Percentiles rank a stretch among this genome's conserved stretches.
Conservation (phyloP, 1,139 yeast genomes). For the Debaryomyces nepalensis region DNA sequence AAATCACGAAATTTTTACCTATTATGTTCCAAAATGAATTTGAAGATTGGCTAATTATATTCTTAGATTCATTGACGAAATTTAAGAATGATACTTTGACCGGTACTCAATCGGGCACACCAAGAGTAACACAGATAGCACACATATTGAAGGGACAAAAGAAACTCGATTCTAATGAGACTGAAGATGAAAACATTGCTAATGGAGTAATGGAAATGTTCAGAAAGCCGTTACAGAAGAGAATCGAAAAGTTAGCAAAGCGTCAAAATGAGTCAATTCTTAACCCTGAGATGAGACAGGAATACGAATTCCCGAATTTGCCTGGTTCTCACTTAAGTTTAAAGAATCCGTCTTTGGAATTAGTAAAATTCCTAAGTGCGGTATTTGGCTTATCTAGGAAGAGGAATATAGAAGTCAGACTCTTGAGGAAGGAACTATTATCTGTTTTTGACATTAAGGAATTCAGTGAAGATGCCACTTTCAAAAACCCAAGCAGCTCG, state of each 20-base stretch:
- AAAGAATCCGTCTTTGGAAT: conserved; percentile 76
- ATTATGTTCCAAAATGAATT: conserved; percentile 77
- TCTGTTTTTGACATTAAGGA: conserved; percentile 79
- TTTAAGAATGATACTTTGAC: conserved; percentile 50
- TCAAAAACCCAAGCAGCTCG: conserved; percentile 75
- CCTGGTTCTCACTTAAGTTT: conserved; percentile 71
- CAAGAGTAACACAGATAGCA: conserved; percentile 68
- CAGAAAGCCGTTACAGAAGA: conserved; percentile 64
- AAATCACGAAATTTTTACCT: conserved; percentile 76
- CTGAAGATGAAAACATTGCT: conserved; percentile 38
- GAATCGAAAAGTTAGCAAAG: conserved; percentile 66
- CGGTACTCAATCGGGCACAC: conserved; percentile 49
- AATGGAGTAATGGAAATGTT: conserved; percentile 55
- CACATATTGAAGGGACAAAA: conserved; percentile 54
- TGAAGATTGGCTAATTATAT: conserved; percentile 82
- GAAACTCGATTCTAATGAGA: conserved; percentile 35
- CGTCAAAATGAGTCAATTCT: conserved; percentile 76
- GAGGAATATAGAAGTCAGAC: conserved; percentile 71
- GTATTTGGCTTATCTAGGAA: conserved; percentile 69
- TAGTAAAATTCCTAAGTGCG: conserved; percentile 77
- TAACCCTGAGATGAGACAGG: conserved; percentile 64
- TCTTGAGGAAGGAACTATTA: conserved; percentile 75
- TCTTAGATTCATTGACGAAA: conserved; percentile 71
- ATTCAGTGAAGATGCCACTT: conserved; percentile 78
- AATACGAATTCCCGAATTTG: conserved; percentile 71